Evolutionary conservation across 805 yeast species (phyloP).

Genomic region (Candida mattraensis): DNA sequence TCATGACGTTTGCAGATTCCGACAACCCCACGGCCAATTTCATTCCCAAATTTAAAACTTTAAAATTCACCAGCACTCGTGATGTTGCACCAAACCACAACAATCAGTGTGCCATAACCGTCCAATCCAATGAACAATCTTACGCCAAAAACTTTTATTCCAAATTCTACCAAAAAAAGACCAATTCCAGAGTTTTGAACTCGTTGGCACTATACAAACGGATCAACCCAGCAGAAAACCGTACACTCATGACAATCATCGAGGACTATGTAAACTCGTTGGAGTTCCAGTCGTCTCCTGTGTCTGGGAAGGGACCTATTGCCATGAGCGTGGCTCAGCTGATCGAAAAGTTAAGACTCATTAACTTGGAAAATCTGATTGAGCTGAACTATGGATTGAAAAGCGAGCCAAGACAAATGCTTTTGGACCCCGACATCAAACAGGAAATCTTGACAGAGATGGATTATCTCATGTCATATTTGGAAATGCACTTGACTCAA

Average conservation of each 20-base stretch:
- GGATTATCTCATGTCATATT: conserved; percentile 7
- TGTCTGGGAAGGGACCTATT: conserved; percentile 3
- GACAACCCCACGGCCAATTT: background rate
- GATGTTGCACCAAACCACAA: background rate
- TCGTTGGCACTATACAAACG: conserved; percentile 14
- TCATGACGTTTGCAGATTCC: background rate
- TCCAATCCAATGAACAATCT: conserved; percentile 12
- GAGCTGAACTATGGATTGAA: conserved; percentile 19
- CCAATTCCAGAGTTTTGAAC: conserved; percentile 19
- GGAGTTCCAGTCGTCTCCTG: conserved; percentile 14
- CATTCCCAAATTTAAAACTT: conserved; percentile 9
- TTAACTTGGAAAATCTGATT: conserved; percentile 19
- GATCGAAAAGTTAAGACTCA: conserved; percentile 18
- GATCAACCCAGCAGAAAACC: conserved; percentile 9
- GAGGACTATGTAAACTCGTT: conserved; percentile 16
- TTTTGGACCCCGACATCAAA: conserved; percentile 16
- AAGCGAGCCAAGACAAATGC: conserved; percentile 23
- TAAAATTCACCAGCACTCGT: conserved; percentile 5
- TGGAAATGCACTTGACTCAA: conserved; percentile 11
- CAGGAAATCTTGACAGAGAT: conserved; percentile 16
- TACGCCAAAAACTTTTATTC: conserved; percentile 18
- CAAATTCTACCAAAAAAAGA: conserved; percentile 13
- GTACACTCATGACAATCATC: conserved; percentile 4
- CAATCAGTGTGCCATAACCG: background rate
- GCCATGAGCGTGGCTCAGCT: conserved; percentile 13